Percentiles rank a stretch among this genome's conserved stretches.
Evolutionary conservation across 2,329 filamentous ascomycete species (phyloP).

Genomic region (Rutstroemia sp.): DNA sequence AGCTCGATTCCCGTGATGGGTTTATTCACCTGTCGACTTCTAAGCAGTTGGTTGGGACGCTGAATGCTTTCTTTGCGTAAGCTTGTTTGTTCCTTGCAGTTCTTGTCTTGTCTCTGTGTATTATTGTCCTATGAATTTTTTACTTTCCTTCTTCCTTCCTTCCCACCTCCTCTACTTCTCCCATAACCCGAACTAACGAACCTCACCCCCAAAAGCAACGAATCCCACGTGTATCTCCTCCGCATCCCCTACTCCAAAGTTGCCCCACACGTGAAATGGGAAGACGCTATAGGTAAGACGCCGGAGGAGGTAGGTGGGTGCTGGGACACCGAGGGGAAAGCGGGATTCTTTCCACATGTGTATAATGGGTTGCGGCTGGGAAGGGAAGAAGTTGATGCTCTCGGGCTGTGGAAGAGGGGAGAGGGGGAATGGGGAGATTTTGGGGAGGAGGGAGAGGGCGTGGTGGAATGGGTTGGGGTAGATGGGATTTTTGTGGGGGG

Average conservation of each 20-base stretch:
- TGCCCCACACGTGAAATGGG: conserved; percentile 19
- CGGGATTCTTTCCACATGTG: conserved; percentile 25
- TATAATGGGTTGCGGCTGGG: conserved; percentile 24
- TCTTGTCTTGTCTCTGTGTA: background rate
- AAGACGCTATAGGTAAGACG: conserved; percentile 18
- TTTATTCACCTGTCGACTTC: conserved; percentile 26
- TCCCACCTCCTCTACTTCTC: background rate
- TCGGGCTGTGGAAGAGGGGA: conserved; percentile 16
- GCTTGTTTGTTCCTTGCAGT: background rate
- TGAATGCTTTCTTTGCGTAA: conserved; percentile 22
- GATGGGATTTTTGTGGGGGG: background rate
- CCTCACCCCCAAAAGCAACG: background rate
- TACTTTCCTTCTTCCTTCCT: conserved; percentile 9
- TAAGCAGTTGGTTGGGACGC: conserved; percentile 21
- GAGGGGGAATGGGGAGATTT: conserved; percentile 19
- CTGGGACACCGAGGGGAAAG: conserved; percentile 22
- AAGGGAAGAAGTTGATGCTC: conserved; percentile 21
- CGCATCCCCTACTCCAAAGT: conserved; percentile 22
- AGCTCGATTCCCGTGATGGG: conserved; percentile 22
- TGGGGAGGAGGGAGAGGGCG: conserved; percentile 9
- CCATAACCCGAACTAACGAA: background rate
- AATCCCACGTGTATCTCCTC: conserved; percentile 19
- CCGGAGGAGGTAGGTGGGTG: conserved; percentile 19
- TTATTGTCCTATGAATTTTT: background rate
- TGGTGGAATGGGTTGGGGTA: background rate